Base-by-base conservation (phyloP, 176 grass and related monocot species). In the Oryza officinalis region DNA sequence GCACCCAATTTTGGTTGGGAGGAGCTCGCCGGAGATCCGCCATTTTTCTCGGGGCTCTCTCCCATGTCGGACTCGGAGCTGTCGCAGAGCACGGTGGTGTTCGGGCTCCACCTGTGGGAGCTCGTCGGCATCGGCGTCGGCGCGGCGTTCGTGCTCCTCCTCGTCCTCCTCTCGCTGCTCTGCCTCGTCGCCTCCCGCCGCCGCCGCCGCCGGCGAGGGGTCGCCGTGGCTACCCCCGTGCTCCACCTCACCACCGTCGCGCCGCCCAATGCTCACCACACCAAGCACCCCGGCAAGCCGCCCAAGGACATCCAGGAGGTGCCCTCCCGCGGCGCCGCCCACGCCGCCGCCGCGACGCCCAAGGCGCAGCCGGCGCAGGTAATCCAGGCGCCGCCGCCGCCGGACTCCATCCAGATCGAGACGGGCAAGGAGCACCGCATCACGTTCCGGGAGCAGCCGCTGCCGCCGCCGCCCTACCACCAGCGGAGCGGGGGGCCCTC, bases 341-440 rank as follows among this genome's bases (percentile, higher is more conserved):
- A 68, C 27, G 22, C n/a, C 11, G 54, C 26, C 27, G 40, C 78
- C n/a, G 64, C 71, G 22, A 32, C 32, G 20, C 4, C 81, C 69
- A 86, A 80, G 81, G 65, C 66, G 27, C 79, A 80, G 67, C 86
- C 86, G 5, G 74, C 83, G 49, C 86, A 89, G 79, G 49, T 83
- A 23, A 68, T 79, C 27, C 85, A 85, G 68, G 32, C 72, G 28
- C 83, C 90, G 76, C 33, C 33, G 33, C 70, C 71, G 54, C 57
- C 84, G 45, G 88, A 88, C 68, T 88, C 85, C 50, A 91, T 92
- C 75, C 88, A 83, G 64, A 93, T 97, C 50, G 94, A 97, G 76
- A 97, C 94, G 9, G 94, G 94, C 13, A 97, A 97, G 84, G 94
- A 97, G 72, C 94, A 97, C 76, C 88, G 92, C 77, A 97, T 97